Base-by-base conservation (phyloP, 257 asterid species). In the Eucommia ulmoides region DNA sequence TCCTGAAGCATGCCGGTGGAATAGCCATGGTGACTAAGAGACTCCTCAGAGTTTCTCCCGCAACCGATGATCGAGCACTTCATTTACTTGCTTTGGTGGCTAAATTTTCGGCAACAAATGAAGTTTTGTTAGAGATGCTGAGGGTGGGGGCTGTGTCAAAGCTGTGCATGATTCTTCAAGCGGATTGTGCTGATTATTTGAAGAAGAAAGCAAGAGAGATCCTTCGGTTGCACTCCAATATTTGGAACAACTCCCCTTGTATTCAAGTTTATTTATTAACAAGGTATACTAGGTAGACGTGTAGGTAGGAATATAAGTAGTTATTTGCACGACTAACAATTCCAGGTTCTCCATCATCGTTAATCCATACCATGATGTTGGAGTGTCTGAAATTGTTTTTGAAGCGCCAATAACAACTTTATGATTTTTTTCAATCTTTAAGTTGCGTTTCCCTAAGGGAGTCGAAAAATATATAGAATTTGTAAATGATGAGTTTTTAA, bases 141-240 rank as follows among this genome's bases (percentile, higher is more conserved):
- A 73, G 78, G 57, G 86, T 85, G 53, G 82, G 92, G 15, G 98
- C 70, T 0, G 98, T 89, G 38, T 51, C 93, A 41, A 89, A 89
- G 67, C 77, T 89, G 6, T 78, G 94, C 74, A 85, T 89, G 98
- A 71, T 78, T 18, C 60, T 89, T 56, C 98, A 89, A 64, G 93
- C 93, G 14, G 76, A 76, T 54, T 75, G 94, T 56, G 81, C 65
- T 49, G 61, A 15, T 8, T 58, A 59, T 62, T 46, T 89, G 77
- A 85, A 86, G 78, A 85, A 60, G 78, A 74, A 68, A 23, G 93
- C 94, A 15, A 66, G 76, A 56, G 94, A 80, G 66, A 71, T 82
- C 24, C 61, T 85, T 62, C 80, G 93, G 68, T 20, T 79, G 72
- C 96, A 85, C 70, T 69, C 79, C 0, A 65, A 59, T 22, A 77